These are phyloP conservation scores for Desmodesmus armatus DNA, from an alignment of 139 green algal genomes.

Conservation along the genomic window DNA sequence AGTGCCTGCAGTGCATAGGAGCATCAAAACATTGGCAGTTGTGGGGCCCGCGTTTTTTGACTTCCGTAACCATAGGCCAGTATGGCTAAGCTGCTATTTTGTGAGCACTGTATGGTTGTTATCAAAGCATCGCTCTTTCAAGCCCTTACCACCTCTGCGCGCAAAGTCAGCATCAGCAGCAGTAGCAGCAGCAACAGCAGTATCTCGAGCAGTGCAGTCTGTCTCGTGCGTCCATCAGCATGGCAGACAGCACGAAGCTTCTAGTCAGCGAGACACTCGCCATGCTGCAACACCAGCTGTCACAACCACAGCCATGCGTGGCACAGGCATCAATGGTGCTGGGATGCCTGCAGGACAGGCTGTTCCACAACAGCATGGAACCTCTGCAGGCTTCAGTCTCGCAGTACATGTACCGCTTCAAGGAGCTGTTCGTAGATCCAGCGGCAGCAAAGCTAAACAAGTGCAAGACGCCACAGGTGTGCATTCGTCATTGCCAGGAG, in stretches of 20 bases:
- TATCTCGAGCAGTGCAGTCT: background rate
- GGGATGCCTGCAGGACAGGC: slow-evolving; percentile 28
- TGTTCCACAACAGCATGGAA: background rate
- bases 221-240: background rate
- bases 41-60: no score
- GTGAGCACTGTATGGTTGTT: no score
- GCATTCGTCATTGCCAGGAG: no score
- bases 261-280: background rate
- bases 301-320: background rate
- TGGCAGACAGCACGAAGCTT: background rate
- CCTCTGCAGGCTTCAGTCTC: background rate
- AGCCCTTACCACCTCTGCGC: no score
- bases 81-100: no score
- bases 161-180: background rate
- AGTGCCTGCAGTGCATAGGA: no score
- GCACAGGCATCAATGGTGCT: background rate
- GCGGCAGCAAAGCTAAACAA: slow-evolving; percentile 36
- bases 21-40: no score
- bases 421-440: slow-evolving; percentile 15
- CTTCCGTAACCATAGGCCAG: no score
- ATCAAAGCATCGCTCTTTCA: no score
- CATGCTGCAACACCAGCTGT: background rate
- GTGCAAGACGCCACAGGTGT: slow-evolving; percentile 21
- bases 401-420: background rate
- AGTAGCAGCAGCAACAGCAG: background rate